Evolutionary conservation across 2,329 filamentous ascomycete species (phyloP), one percentile per base, ranked within the genome.

Genomic region (Metarhizium humberi): DNA sequence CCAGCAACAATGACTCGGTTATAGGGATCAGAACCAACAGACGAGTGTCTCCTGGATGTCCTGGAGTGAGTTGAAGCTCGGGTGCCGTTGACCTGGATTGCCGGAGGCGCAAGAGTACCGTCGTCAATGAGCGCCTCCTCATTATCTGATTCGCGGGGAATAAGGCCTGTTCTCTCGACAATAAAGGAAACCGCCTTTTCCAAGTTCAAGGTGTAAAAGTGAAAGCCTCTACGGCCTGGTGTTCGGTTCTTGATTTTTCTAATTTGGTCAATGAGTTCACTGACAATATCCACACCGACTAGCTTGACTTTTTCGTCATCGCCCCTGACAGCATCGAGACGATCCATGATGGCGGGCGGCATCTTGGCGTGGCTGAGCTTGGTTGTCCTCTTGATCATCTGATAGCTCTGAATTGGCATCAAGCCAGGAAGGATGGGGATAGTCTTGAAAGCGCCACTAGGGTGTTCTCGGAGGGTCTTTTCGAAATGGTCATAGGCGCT

Each of bases 341-440:
- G 83, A 13, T 78, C 75, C 66, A 92, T 77, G 34, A 96, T 80
- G 14, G 79, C 72, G 1, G 80, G 74, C 0, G 94, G 94, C 48
- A 97, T 78, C 59, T 81, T 85, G 50, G 92, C 92, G 69, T 96
- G 91, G 69, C 91, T 96, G 47, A 99, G 80, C 73, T 97, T 99
- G 29, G 92, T 92, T 36, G 92, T 96, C 59, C 94, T 79, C 66
- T 90, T 90, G 64, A 99, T 83, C 76, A 96, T 97, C 69, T 95
- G 90, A 72, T 95, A 97, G 72, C 89, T 95, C 73, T 99, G 94
- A 53, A 99, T 91, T 13, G 94, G 94, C 92, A 99, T 96, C 64
- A 99, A 77, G 1, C 94, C 94, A 0, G 94, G 92, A 55, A 99
- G 88, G 62, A 99, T 95, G 6, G 90, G 87, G 29, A 96, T 88